phyloP scores from a whole-genome alignment of 2,329 filamentous ascomycete genomes.

The Penicillium sp. region DNA sequence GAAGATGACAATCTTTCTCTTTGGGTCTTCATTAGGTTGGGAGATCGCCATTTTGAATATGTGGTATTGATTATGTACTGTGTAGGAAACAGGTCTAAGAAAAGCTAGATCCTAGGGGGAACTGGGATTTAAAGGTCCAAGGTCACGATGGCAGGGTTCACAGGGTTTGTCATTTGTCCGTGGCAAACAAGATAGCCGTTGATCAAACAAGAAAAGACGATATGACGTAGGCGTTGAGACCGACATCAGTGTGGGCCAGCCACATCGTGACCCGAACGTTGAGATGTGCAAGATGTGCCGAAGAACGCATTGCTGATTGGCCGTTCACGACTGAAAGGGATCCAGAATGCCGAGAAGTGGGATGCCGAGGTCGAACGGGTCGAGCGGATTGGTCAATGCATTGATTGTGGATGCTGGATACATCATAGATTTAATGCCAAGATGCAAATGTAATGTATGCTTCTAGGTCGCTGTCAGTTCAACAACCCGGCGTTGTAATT shows the following conservation, averaged over 20 bases:
- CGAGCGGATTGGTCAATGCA: slow-evolving; percentile 4
- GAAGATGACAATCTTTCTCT: slow-evolving; percentile 50
- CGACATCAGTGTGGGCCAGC: slow-evolving; percentile 12
- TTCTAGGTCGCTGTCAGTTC: slow-evolving; percentile 62
- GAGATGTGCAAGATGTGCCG: background rate
- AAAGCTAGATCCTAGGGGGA: background rate
- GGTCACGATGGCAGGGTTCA: background rate
- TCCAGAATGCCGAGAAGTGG: slow-evolving; percentile 1
- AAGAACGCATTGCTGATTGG: background rate
- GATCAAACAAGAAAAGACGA: background rate
- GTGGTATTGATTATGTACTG: background rate
- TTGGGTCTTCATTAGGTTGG: slow-evolving; percentile 23
- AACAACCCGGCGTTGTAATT: slow-evolving; percentile 79
- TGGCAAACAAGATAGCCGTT: slow-evolving; percentile 3
- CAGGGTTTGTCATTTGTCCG: background rate
- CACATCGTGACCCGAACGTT: slow-evolving; percentile 4
- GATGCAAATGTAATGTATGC: background rate
- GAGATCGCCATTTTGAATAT: slow-evolving; percentile 4
- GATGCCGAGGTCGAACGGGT: background rate
- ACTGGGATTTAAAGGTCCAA: background rate
- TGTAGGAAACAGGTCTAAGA: background rate
- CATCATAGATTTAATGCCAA: slow-evolving; percentile 13
- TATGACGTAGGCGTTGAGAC: slow-evolving; percentile 4
- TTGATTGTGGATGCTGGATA: slow-evolving; percentile 3
- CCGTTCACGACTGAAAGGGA: background rate